Conservation (phyloP, 2,329 filamentous ascomycete species). For the Chaetothyriales sp. region DNA sequence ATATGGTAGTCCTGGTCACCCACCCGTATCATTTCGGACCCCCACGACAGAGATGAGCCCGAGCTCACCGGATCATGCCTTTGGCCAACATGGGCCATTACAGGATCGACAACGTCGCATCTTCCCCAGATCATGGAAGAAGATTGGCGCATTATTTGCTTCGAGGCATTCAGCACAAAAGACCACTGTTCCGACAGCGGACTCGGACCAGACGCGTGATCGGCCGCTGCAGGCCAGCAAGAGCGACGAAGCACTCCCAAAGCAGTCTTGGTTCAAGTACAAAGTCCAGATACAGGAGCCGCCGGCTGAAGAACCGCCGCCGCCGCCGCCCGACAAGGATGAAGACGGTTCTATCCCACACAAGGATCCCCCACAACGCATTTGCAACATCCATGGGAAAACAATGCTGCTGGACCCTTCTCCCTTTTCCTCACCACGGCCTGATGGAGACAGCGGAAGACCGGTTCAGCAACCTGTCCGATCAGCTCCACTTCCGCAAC, state of each 20-base stretch:
- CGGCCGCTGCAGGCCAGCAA: conserved; percentile 8
- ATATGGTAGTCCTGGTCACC: conserved; percentile 47
- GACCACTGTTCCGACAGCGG: conserved; percentile 5
- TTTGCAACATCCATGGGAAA: background rate
- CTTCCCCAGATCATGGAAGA: conserved; percentile 30
- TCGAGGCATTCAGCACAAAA: conserved; percentile 15
- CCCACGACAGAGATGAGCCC: conserved; percentile 1
- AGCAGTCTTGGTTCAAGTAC: conserved; percentile 4
- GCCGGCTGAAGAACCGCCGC: conserved; percentile 1
- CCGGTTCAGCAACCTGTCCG: background rate
- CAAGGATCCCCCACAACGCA: background rate
- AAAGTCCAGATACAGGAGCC: conserved; percentile 2
- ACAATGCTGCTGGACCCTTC: background rate
- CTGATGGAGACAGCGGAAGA: background rate
- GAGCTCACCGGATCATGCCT: conserved; percentile 2
- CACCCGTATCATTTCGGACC: conserved; percentile 7
- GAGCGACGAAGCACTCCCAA: conserved; percentile 4
- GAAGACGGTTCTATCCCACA: background rate
- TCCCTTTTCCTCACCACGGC: background rate
- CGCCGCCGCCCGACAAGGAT: background rate
- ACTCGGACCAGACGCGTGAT: conserved; percentile 10
- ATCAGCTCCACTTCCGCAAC: conserved; percentile 6
- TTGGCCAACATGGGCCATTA: conserved; percentile 2
- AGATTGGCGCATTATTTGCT: conserved; percentile 30
- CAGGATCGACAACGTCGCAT: conserved; percentile 6